Conservation (phyloP, 805 yeast genomes). For the Suhomyces pyralidae region DNA sequence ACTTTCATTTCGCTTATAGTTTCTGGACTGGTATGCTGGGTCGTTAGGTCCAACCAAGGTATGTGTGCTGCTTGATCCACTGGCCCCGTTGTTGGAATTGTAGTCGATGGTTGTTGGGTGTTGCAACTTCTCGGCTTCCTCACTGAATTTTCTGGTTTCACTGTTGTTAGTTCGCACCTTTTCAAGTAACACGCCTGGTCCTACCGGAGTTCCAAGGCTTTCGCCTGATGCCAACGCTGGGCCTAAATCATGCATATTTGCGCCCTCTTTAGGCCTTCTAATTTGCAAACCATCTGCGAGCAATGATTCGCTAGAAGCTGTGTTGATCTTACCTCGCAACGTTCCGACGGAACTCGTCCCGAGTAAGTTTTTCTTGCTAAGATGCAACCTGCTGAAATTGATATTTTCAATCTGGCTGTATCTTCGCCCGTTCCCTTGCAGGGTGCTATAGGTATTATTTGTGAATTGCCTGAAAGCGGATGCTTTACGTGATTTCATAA, state of each 20-base stretch:
- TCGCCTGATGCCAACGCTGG: neutral
- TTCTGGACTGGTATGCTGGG: slow-evolving; percentile 2
- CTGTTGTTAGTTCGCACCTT: slow-evolving; percentile 14
- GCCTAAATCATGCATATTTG: neutral
- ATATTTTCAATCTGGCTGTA: slow-evolving; percentile 12
- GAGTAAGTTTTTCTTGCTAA: slow-evolving; percentile 7
- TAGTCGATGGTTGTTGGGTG: neutral
- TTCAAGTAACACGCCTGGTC: slow-evolving; percentile 5
- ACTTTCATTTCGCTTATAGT: neutral
- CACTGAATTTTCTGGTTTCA: slow-evolving; percentile 3
- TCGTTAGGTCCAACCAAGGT: neutral
- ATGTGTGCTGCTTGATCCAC: neutral
- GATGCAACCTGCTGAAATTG: slow-evolving; percentile 5
- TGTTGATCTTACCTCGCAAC: slow-evolving; percentile 28
- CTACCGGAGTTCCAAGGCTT: neutral
- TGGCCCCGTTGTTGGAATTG: neutral
- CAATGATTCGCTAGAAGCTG: slow-evolving; percentile 39
- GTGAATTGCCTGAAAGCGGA: slow-evolving; percentile 16
- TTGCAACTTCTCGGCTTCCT: neutral
- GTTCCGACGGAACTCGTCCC: slow-evolving; percentile 34
- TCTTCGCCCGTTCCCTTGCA: slow-evolving; percentile 6
- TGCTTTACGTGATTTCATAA: slow-evolving; percentile 25
- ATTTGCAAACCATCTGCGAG: slow-evolving; percentile 23
- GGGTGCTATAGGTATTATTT: neutral
- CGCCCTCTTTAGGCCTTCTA: neutral